Evolutionary conservation across 176 grass and related monocot genomes (phyloP).

Genomic region (Dactylis glomerata): DNA sequence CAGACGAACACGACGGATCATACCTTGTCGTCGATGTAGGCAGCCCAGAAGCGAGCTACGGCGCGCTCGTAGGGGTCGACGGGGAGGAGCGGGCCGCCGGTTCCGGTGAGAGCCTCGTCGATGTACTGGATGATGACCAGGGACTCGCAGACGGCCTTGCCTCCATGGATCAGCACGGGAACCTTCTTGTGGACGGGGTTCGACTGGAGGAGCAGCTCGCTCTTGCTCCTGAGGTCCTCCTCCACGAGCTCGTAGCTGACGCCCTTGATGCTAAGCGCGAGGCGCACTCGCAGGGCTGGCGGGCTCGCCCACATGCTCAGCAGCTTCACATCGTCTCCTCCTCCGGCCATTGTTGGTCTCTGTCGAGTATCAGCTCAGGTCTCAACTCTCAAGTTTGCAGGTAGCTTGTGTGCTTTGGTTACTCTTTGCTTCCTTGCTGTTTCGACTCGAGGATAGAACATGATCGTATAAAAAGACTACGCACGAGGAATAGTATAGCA

Average conservation of each 20-base stretch:
- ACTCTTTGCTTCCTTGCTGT: not conserved
- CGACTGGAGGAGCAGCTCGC: slow-evolving; percentile 44
- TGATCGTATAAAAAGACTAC: not conserved
- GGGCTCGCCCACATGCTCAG: slow-evolving; percentile 34
- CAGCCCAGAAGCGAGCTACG: slow-evolving; percentile 34
- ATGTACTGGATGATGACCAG: slow-evolving; percentile 58
- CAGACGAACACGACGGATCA: not conserved
- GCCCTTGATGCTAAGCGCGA: slow-evolving; percentile 57
- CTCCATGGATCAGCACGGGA: slow-evolving; percentile 57
- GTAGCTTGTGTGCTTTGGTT: not conserved
- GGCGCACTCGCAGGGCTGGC: slow-evolving; percentile 11
- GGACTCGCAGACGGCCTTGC: slow-evolving; percentile 44
- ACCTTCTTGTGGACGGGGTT: slow-evolving; percentile 61
- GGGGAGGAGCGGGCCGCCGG: slow-evolving; percentile 24
- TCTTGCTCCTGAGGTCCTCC: slow-evolving; percentile 38
- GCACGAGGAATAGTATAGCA: not conserved
- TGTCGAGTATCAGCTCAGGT: too few relatives aligned
- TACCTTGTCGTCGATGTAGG: slow-evolving; percentile 54
- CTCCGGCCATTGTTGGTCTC: slow-evolving; percentile 36
- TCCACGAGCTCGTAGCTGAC: slow-evolving; percentile 43
- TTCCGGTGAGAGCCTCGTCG: slow-evolving; percentile 43
- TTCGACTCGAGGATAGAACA: not conserved
- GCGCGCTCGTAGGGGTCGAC: slow-evolving; percentile 26
- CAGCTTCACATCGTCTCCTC: slow-evolving; percentile 44
- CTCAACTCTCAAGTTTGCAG: not conserved